Base-by-base conservation (phyloP, 768 basidiomycete species). In the Fistulinella prunicolor region DNA sequence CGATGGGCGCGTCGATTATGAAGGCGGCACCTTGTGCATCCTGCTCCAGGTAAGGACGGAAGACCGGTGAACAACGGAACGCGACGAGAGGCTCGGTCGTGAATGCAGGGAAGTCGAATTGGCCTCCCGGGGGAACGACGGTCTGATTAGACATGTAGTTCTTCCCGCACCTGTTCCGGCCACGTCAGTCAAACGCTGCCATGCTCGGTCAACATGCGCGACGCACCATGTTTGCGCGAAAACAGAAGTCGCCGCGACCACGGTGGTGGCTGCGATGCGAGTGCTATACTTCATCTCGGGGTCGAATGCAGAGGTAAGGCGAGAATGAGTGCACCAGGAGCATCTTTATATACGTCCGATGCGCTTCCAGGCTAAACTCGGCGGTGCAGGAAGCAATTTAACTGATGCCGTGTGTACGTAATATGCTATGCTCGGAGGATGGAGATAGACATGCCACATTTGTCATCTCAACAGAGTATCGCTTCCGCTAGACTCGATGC, bases 31-130 rank as follows among this genome's bases (percentile, higher is more conserved):
- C 10, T 17, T 46, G 36, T 7, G 38, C 65, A 17, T 79, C 78
- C 35, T 70, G 69, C 9, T 70, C 63, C 2, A 79, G 68, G 61
- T 77, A 80, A 2, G 78, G 78, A 32, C 70, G 70, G 38, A 78
- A 68, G 6, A 60, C 72, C 2, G 77, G 77, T 1, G 71, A 64
- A 50, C 77, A 80, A 37, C 74, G 72, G 37, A 80, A 68, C 0
- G 72, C 72, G 1, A 79, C 61, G 13, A 77, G 65, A 9, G 77
- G 72, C 7, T 54, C 51, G 3, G 57, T 17, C 4, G 73, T 74
- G 3, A 53, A 45, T 0, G 57, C 53, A 1, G 74, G 73, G 1
- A 68, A 45, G 7, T 65, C 63, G 47, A 79, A 80, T 43, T 72
- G 66, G 2, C 78, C 76, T 1, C 73, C 76, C 0, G 78, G 76